Percentiles rank a stretch among this genome's conserved stretches.
phyloP scores from a whole-genome alignment of 192 early-diverging fungal species.

The Haplosporangium gracile region DNA sequence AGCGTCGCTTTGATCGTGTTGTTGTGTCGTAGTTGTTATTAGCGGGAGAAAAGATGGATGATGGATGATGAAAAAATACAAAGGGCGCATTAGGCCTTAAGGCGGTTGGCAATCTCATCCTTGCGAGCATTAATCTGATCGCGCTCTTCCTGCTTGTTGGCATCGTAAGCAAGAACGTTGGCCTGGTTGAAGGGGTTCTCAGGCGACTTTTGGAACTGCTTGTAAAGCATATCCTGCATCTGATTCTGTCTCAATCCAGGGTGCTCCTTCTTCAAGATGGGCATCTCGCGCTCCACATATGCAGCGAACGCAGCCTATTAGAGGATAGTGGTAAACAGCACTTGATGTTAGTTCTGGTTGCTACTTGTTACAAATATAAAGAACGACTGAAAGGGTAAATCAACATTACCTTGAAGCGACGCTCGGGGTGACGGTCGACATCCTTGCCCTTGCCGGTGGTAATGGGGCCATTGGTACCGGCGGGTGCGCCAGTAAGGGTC shows the following conservation, averaged over 20 bases:
- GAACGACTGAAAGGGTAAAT: not conserved
- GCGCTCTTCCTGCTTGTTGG: constrained; percentile 72
- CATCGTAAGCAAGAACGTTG: constrained; percentile 78
- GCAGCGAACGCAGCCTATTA: constrained; percentile 72
- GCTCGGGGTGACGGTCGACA: constrained; percentile 92
- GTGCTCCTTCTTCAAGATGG: constrained; percentile 82
- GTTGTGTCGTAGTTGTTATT: not conserved
- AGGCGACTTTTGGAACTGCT: constrained; percentile 81
- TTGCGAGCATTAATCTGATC: constrained; percentile 61
- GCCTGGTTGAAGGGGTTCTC: constrained; percentile 87
- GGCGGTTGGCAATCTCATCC: constrained; percentile 64
- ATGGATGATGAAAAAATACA: constrained; percentile 1
- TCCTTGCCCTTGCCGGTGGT: constrained; percentile 60
- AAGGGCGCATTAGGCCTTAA: constrained; percentile 54
- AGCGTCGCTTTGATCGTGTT: not conserved
- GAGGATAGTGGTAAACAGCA: not conserved
- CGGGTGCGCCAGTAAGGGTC: constrained; percentile 34
- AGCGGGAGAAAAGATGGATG: not conserved
- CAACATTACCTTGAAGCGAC: constrained; percentile 72
- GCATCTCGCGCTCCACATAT: constrained; percentile 80
- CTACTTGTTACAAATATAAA: not conserved
- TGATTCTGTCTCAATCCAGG: constrained; percentile 84
- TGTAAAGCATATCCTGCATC: constrained; percentile 84
- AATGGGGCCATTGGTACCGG: constrained; percentile 21
- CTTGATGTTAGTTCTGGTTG: not conserved